Evolutionary conservation across 164 flowering plant genomes (phyloP).

Genomic region (Macadamia integrifolia): DNA sequence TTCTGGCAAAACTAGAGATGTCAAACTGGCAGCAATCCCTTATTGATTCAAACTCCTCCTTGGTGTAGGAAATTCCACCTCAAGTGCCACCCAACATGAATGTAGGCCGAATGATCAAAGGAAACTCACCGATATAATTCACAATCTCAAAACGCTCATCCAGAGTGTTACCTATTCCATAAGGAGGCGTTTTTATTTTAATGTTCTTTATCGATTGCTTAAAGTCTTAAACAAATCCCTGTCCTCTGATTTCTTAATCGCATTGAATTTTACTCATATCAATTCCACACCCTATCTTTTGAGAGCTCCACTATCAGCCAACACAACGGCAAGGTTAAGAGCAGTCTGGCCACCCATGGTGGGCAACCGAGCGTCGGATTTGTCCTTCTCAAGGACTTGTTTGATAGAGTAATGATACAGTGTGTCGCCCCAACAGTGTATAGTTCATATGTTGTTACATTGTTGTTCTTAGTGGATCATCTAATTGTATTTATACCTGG

Average conservation of each 20-base stretch:
- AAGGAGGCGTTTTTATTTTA: constrained; percentile 85
- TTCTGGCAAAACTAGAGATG: constrained; percentile 58
- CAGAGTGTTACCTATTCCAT: constrained; percentile 76
- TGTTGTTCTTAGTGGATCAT: too few relatives aligned
- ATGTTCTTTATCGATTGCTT: constrained; percentile 89
- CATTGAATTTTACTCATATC: constrained; percentile 94
- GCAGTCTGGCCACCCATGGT: constrained; percentile 99
- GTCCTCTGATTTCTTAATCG: constrained; percentile 92
- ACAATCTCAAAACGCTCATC: constrained; percentile 83
- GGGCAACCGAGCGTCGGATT: constrained; percentile 89
- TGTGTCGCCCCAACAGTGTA: too few relatives aligned
- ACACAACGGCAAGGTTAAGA: constrained; percentile 80
- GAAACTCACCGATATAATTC: constrained; percentile 67
- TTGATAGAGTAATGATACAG: constrained; percentile 24
- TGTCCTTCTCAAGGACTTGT: constrained; percentile 82
- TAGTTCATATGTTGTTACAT: too few relatives aligned
- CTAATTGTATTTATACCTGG: too few relatives aligned
- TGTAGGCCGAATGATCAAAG: constrained; percentile 85
- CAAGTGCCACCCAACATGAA: constrained; percentile 90
- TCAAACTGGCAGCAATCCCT: constrained; percentile 86
- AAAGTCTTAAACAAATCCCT: constrained; percentile 53
- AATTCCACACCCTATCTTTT: constrained; percentile 74
- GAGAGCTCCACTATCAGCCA: constrained; percentile 78
- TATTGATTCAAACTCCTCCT: constrained; percentile 83
- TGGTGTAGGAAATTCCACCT: constrained; percentile 93